A percentile compares a stretch with the other conserved stretches of the same genome.
These are phyloP conservation scores for Dimargaris cristalligena DNA, from an alignment of 192 early-diverging fungal species.

Conservation along the genomic window DNA sequence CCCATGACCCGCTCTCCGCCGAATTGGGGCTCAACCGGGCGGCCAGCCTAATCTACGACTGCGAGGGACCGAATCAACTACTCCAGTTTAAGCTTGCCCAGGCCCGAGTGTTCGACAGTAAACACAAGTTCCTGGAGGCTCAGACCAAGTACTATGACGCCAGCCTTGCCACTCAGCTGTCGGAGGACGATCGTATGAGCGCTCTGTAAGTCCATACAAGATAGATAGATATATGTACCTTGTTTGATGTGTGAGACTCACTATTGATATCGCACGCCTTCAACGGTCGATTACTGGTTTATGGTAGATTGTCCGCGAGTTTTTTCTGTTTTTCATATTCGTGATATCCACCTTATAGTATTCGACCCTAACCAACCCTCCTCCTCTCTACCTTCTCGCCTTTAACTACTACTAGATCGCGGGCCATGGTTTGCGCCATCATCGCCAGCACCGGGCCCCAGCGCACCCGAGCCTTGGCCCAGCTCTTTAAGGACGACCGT, in stretches of 20 bases:
- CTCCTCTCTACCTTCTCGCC: no score
- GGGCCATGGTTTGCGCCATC: constrained; percentile 80
- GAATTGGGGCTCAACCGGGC: constrained; percentile 76
- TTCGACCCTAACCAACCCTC: no score
- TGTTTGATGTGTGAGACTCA: no score
- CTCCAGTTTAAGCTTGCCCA: constrained; percentile 61
- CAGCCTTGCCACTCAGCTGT: constrained; percentile 47
- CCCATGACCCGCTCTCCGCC: constrained; percentile 63
- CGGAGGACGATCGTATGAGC: constrained; percentile 37
- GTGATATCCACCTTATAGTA: neutral
- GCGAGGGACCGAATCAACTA: constrained; percentile 19
- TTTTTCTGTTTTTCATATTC: neutral
- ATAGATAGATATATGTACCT: no score
- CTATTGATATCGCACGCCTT: no score
- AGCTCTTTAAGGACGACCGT: constrained; percentile 82
- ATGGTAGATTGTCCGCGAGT: no score
- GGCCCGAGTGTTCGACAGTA: constrained; percentile 68
- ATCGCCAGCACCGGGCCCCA: constrained; percentile 83
- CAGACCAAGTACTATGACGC: constrained; percentile 71
- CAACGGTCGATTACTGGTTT: no score
- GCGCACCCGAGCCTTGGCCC: constrained; percentile 69
- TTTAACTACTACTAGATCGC: constrained; percentile 23
- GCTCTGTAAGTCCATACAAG: constrained; percentile 26
- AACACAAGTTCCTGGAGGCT: constrained; percentile 72
- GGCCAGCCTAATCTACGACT: constrained; percentile 38